Conservation (phyloP, 371 early-diverging fungal species). For the Globomyces sp. region DNA sequence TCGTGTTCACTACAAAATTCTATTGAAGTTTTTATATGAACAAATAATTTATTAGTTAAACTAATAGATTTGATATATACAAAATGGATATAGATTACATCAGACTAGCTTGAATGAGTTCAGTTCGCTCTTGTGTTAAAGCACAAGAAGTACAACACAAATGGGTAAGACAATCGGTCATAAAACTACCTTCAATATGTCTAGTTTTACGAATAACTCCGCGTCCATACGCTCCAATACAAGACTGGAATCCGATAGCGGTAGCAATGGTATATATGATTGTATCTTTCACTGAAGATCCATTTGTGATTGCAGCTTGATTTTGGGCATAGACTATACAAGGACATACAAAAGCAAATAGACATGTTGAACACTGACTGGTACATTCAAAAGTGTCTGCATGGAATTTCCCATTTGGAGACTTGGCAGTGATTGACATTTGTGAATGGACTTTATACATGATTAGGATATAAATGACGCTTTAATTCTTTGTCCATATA, state of each 20-base stretch:
- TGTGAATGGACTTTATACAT: neutral
- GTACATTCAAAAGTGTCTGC: neutral
- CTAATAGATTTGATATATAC: too few species aligned
- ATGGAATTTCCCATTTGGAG: neutral
- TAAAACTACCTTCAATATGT: neutral
- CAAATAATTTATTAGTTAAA: too few species aligned
- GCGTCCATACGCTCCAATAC: neutral
- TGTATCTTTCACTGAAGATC: neutral
- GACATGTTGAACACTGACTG: neutral
- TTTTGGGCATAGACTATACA: slow-evolving; percentile 3
- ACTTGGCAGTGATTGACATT: neutral
- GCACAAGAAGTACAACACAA: slow-evolving; percentile 5
- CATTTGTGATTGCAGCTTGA: neutral
- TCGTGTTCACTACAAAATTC: too few species aligned
- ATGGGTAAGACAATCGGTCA: neutral
- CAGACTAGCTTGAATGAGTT: neutral
- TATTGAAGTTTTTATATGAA: too few species aligned
- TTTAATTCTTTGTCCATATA: too few species aligned
- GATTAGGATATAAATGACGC: too few species aligned
- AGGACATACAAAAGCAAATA: neutral
- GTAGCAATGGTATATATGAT: neutral
- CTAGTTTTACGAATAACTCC: neutral
- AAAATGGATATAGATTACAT: too few species aligned
- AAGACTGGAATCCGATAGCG: neutral
- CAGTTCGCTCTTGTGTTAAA: neutral